Base-by-base conservation (phyloP, 345 rosid genomes). In the Linum lewisii region DNA sequence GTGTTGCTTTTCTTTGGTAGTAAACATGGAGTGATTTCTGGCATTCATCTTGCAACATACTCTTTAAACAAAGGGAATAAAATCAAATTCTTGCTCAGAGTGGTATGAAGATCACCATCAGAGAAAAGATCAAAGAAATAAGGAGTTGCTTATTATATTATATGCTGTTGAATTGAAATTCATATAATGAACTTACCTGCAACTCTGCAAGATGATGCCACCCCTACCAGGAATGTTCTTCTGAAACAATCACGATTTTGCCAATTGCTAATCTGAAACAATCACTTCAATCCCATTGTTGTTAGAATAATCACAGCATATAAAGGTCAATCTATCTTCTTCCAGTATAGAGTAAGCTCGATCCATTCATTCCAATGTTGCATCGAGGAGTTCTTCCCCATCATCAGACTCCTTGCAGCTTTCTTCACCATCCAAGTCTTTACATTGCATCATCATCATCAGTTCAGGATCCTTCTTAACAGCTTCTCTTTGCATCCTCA, bases 381-480 rank as follows among this genome's bases (percentile, higher is more conserved):
- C 47, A n/a, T n/a, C n/a, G n/a, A n/a, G n/a, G n/a, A 6, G 21
- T 9, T 24, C 25, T 20, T 24, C 56, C 7, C 23, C 24, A 4
- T 52, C 19, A 9, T 52, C 24, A 2, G 56, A 21, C 20, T 52
- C 56, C 56, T 21, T 21, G 7, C 25, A 2, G 25, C 56, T 52
- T 52, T 13, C 24, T 52, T 20, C 24, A 19, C 15, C 56, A 52
- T 52, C 22, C 21, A 24, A 20, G 24, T 52, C 56, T 15, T 52
- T 24, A 21, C 25, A 15, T 13, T 21, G 56, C 24, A 24, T 52
- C 20, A 10, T 11, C 56, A 52, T 10, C 56, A 52, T 10, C 56
- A 52, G 20, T 24, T 52, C 56, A 20, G 23, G 23, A 24, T 52
- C 56, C 25, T 52, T 52, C 56, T 52, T 52, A 5, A 52, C 56